Conservation (phyloP, 2,329 filamentous ascomycete species). For the Saccharata proteae region DNA sequence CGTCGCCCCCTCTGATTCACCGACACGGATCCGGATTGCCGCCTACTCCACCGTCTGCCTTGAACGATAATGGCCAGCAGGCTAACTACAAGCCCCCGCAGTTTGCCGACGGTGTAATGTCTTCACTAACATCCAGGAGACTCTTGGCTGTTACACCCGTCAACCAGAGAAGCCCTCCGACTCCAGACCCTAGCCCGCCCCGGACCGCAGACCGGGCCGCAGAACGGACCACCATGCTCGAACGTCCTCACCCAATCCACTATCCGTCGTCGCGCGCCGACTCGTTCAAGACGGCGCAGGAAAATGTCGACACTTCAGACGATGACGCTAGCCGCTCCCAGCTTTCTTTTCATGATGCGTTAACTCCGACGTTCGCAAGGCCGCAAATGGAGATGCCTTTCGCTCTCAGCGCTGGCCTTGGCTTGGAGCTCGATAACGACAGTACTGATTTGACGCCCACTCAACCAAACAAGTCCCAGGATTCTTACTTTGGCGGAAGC, state of each 20-base stretch:
- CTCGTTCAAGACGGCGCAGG: constrained; percentile 34
- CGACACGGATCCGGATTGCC: constrained; percentile 27
- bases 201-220: constrained; percentile 13
- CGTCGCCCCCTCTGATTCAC: constrained; percentile 16
- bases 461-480: constrained; percentile 12
- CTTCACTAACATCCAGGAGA: constrained; percentile 26
- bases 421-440: constrained; percentile 23
- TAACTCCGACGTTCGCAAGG: constrained; percentile 18
- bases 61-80: constrained; percentile 18
- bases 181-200: constrained; percentile 26
- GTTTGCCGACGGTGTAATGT: constrained; percentile 28
- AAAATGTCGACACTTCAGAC: constrained; percentile 26
- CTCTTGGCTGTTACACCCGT: constrained; percentile 29
- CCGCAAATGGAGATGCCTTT: constrained; percentile 4
- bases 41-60: constrained; percentile 32
- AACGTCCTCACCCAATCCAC: constrained; percentile 14
- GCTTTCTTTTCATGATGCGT: constrained; percentile 17
- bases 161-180: constrained; percentile 27
- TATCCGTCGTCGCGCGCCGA: constrained; percentile 33
- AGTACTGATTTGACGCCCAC: constrained; percentile 22
- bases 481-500: no score
- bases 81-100: constrained; percentile 15
- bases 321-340: constrained; percentile 17
- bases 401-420: constrained; percentile 21
- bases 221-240: constrained; percentile 13